Base-by-base conservation (phyloP, 805 yeast species). In the Saturnispora serradocipensis region DNA sequence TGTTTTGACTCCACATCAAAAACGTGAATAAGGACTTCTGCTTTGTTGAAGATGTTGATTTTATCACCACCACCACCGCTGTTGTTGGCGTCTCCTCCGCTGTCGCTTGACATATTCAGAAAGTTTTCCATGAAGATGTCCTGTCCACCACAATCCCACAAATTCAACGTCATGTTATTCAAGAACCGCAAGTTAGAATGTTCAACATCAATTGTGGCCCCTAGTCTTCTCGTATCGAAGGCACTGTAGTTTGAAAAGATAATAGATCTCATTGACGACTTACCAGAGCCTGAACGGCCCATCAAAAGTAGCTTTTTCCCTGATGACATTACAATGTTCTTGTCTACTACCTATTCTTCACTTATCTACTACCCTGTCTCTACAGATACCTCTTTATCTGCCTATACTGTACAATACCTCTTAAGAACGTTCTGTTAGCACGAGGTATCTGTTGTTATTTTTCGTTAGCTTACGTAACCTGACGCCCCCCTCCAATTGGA, bases 91-190 rank as follows among this genome's bases (percentile, higher is more conserved):
- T 60, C 62, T 30, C 34, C 34, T 30, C 34, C 34, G 34, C 34
- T 30, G 34, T 30, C 34, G 15, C 34, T 30, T 30, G 34, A 30
- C 34, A 30, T 30, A 53, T 64, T 69, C 7, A 71, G 55, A 65
- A 93, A 93, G 66, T 88, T 89, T 62, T 91, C 97, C 88, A 93
- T 90, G 59, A 90, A 93, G 2, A 86, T 88, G 66, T 93, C 97
- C 65, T 93, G 99, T 3, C 96, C 96, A 61, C 98, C 99, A 69
- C 99, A 93, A 67, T 93, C 99, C 98, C 98, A 90, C 22, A 93
- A 72, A 61, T 91, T 91, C 45, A 93, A 72, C 1, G 97, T 89
- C 95, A 93, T 88, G 65, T 91, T 90, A 1, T 97, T 97, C 53
- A 93, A 72, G 61, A 93, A 90, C 48, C 98, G 73, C 51, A 93